phyloP scores from a whole-genome alignment of 495 filamentous ascomycete species.

The Aspergillus panamensis region DNA sequence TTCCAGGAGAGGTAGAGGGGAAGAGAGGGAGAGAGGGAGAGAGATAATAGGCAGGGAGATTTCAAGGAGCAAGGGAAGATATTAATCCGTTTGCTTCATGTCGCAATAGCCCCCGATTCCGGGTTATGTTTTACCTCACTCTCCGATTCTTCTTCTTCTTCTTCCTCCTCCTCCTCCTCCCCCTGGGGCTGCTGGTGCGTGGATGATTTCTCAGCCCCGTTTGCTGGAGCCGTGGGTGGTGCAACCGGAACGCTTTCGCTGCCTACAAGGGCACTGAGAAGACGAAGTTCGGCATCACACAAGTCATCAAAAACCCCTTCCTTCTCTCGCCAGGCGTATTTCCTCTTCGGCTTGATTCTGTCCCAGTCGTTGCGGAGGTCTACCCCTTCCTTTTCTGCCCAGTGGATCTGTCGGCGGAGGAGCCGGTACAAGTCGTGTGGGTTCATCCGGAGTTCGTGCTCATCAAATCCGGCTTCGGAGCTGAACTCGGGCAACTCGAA shows the following conservation, averaged over 20 bases:
- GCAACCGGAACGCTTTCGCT: conserved; percentile 16
- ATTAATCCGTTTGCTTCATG: background rate
- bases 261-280: conserved; percentile 38
- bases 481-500: conserved; percentile 41
- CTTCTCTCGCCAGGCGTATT: conserved; percentile 81
- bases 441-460: conserved; percentile 65
- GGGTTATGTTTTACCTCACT: background rate
- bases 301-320: conserved; percentile 62
- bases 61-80: background rate
- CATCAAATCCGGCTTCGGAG: conserved; percentile 55
- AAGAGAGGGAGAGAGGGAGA: background rate
- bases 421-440: conserved; percentile 68
- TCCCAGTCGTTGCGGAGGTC: conserved; percentile 61
- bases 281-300: conserved; percentile 53
- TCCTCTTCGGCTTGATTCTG: conserved; percentile 60
- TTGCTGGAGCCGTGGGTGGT: conserved; percentile 11
- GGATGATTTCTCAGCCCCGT: conserved; percentile 11
- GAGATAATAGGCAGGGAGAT: background rate
- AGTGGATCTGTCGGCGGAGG: conserved; percentile 72
- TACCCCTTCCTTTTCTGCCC: conserved; percentile 70
- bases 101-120: conserved; percentile 2
- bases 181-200: conserved; percentile 4
- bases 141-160: conserved; percentile 1
- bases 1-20: background rate
- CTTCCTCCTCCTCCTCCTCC: conserved; percentile 12